These are phyloP conservation scores for Selaginella moellendorffii DNA, from an alignment of 75 land plant species.

Conservation along the genomic window DNA sequence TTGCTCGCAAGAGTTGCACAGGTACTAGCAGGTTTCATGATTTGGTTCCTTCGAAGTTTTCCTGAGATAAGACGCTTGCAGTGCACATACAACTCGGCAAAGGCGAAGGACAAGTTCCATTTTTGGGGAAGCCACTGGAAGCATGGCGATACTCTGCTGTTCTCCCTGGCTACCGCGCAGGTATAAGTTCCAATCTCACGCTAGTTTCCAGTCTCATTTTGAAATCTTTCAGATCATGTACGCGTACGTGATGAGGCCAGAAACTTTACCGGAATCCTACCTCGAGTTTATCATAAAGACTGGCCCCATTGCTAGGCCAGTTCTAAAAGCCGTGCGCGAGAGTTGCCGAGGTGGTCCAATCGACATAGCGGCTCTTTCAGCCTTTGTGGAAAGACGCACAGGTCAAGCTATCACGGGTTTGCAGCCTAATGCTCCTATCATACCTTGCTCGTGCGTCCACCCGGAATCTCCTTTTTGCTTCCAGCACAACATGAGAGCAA, in stretches of 20 bases:
- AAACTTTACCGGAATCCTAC: slow-evolving; percentile 88
- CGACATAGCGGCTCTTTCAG: slow-evolving; percentile 48
- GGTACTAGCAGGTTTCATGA: slow-evolving; percentile 42
- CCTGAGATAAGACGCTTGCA: slow-evolving; percentile 14
- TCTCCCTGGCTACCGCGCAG: slow-evolving; percentile 83
- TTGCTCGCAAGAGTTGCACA: slow-evolving; percentile 78
- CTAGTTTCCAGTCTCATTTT: neutral
- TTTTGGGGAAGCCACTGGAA: slow-evolving; percentile 98
- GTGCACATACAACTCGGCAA: slow-evolving; percentile 99
- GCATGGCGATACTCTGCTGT: slow-evolving; percentile 91
- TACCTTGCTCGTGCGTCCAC: slow-evolving; percentile 77
- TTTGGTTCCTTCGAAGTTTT: neutral
- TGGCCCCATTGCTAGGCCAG: slow-evolving; percentile 82
- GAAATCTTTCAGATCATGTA: slow-evolving; percentile 66
- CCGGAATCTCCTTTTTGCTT: slow-evolving; percentile 62
- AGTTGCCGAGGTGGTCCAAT: slow-evolving; percentile 56
- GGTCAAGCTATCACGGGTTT: slow-evolving; percentile 23
- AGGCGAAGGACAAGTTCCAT: slow-evolving; percentile 93
- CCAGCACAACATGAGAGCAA: slow-evolving; percentile 51
- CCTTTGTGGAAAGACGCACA: slow-evolving; percentile 41
- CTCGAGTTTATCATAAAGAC: slow-evolving; percentile 84
- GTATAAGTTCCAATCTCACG: slow-evolving; percentile 16
- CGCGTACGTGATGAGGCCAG: slow-evolving; percentile 95
- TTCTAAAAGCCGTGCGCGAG: slow-evolving; percentile 75
- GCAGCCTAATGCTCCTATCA: slow-evolving; percentile 46